Evolutionary conservation across 106 monocot species (phyloP).

Genomic region (Phalaenopsis aphrodite): DNA sequence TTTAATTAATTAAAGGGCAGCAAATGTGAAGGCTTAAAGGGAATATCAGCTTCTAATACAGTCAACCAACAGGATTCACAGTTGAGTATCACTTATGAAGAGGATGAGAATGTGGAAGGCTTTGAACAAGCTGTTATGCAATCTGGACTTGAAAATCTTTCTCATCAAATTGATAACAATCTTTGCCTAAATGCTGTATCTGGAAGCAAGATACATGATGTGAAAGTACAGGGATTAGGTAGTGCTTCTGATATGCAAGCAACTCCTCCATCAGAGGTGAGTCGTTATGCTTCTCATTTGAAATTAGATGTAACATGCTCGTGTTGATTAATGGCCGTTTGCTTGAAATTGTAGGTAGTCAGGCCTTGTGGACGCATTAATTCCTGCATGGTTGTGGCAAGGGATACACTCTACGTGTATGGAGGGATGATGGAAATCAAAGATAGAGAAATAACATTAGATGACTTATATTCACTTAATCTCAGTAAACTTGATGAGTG

Average conservation of each 20-base stretch:
- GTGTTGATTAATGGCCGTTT: background rate
- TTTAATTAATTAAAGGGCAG: constrained; percentile 39
- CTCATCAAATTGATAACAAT: constrained; percentile 35
- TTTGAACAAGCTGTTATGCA: constrained; percentile 27
- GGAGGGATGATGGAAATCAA: constrained; percentile 96
- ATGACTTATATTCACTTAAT: constrained; percentile 95
- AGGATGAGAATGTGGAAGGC: constrained; percentile 44
- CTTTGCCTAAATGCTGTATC: constrained; percentile 31
- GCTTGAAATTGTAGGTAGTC: constrained; percentile 37
- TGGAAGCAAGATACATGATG: constrained; percentile 27
- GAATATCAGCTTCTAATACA: constrained; percentile 13
- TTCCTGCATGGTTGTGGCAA: constrained; percentile 74
- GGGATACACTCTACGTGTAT: constrained; percentile 80
- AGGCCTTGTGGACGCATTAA: constrained; percentile 96
- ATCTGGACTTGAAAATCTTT: constrained; percentile 29
- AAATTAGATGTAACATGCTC: constrained; percentile 3
- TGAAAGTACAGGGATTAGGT: constrained; percentile 25
- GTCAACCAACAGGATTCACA: constrained; percentile 28
- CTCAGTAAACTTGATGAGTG: constrained; percentile 95
- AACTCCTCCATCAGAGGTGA: constrained; percentile 39
- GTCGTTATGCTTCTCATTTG: constrained; percentile 8
- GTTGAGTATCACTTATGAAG: constrained; percentile 28
- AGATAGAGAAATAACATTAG: constrained; percentile 96
- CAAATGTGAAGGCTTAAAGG: constrained; percentile 31
- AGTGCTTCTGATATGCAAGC: constrained; percentile 23